Evolutionary conservation across 2,329 filamentous ascomycete genomes (phyloP), one percentile per base, ranked within the genome.

Genomic region (Colletotrichum melonis): DNA sequence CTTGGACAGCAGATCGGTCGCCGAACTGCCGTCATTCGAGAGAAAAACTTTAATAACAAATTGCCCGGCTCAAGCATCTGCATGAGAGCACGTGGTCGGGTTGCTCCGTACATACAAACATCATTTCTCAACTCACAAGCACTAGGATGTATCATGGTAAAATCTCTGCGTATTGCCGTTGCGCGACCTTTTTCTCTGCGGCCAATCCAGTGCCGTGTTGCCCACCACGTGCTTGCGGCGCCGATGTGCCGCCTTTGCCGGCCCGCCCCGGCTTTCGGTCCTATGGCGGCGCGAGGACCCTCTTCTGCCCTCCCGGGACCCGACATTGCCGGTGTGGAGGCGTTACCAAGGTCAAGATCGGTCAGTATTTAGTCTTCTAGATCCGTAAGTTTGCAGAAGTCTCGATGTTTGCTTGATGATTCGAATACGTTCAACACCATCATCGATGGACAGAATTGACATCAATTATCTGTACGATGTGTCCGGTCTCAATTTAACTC

Each of bases 401-500:
- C 2, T 32, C 30, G 8, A 12, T 11, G 8, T 12, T 35, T 12
- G 38, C 16, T 19, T 8, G 16, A 42, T 3, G 1, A 19, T 8
- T 19, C 14, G 38, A 42, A 19, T 42, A 0, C 0, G 16, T 19
- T 42, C 2, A 19, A 19, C 38, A 6, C 0, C 1, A 19, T 19
- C 38, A 19, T 19, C 5, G 16, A 1, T 19, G 3, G 38, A 42
- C 2, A 42, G 16, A 19, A 42, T 19, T 16, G 38, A 7, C 16
- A 19, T 19, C 5, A 19, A 19, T 7, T 19, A 0, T 4, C 14
- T 2, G 6, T 19, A 42, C 3, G 38, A 19, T 42, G 16, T 16
- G 5, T 19, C 14, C 38, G 14, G 32, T 35, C 32, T 35, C 11
- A 1, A 11, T 4, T 35, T 35, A 3, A 12, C 11, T 35, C 32